These are phyloP conservation scores for Penicillium manginii DNA, from an alignment of 495 filamentous ascomycete species.

Conservation along the genomic window DNA sequence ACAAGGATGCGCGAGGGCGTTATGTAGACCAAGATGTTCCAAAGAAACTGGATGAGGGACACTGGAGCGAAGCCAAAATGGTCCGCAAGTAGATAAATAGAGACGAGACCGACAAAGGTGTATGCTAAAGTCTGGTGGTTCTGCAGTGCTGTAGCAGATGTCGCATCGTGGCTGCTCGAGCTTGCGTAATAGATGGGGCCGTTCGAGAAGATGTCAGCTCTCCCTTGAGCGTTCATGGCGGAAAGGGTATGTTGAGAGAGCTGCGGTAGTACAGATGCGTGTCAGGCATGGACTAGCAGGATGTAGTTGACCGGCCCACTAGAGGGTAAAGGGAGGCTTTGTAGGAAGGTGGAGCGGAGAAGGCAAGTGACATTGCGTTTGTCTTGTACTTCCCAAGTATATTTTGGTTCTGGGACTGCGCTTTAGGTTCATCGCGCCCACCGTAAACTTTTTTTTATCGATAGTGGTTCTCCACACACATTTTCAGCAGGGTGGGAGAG, in stretches of 20 bases:
- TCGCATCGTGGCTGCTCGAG: slow-evolving; percentile 41
- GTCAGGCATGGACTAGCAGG: slow-evolving; percentile 23
- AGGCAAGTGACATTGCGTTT: slow-evolving; percentile 13
- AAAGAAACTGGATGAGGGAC: slow-evolving; percentile 44
- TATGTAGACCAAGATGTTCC: slow-evolving; percentile 64
- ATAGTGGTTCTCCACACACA: slow-evolving; percentile 32
- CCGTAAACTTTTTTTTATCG: slow-evolving; percentile 50
- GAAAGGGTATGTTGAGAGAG: slow-evolving; percentile 17
- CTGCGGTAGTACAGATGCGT: slow-evolving; percentile 26
- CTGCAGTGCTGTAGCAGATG: slow-evolving; percentile 28
- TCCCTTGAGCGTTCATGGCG: slow-evolving; percentile 50
- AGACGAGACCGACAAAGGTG: slow-evolving; percentile 25
- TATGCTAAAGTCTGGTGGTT: slow-evolving; percentile 33
- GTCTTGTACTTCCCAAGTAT: too few species aligned
- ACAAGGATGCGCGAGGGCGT: slow-evolving; percentile 64
- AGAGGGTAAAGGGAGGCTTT: background rate
- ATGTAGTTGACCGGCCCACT: slow-evolving; percentile 2
- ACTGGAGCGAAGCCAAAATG: slow-evolving; percentile 34
- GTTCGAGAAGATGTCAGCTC: slow-evolving; percentile 33
- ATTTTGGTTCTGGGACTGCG: slow-evolving; percentile 30
- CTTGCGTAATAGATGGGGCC: slow-evolving; percentile 33
- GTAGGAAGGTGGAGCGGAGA: slow-evolving; percentile 13
- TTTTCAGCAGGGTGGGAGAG: too few species aligned
- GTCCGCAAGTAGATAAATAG: slow-evolving; percentile 33
- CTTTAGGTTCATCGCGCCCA: slow-evolving; percentile 25